Percentiles rank a stretch among this genome's conserved stretches.
These are phyloP conservation scores for Moesziomyces sp. DNA, from an alignment of 1,284 basidiomycete genomes.

Conservation along the genomic window DNA sequence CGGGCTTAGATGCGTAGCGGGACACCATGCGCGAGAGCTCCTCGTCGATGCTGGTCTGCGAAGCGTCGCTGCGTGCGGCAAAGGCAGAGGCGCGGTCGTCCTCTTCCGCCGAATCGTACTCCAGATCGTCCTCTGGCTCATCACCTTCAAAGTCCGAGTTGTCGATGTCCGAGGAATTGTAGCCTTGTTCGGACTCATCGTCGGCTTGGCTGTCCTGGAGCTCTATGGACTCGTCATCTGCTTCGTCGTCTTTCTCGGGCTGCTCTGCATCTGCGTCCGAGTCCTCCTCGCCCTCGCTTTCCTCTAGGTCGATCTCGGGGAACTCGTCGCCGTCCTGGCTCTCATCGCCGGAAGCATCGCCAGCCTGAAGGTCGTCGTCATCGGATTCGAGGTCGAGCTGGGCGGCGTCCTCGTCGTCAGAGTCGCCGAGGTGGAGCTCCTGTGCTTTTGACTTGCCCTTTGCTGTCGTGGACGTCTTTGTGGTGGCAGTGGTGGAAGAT, in stretches of 20 bases:
- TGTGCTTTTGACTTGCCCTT: constrained; percentile 27
- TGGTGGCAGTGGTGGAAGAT: constrained; percentile 4
- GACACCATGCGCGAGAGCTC: constrained; percentile 61
- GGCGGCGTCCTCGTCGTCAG: constrained; percentile 27
- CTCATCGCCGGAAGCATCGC: constrained; percentile 26
- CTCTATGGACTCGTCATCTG: constrained; percentile 48
- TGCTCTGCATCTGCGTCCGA: constrained; percentile 39
- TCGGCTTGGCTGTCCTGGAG: constrained; percentile 32
- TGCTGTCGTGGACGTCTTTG: constrained; percentile 4
- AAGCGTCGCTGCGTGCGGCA: constrained; percentile 42
- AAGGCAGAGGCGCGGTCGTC: constrained; percentile 51
- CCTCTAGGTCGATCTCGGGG: constrained; percentile 70
- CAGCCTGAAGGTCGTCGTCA: constrained; percentile 40
- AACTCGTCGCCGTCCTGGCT: constrained; percentile 68
- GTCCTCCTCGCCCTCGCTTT: constrained; percentile 58
- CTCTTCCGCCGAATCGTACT: constrained; percentile 55
- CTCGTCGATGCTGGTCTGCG: constrained; percentile 49
- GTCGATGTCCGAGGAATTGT: constrained; percentile 43
- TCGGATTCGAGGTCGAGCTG: constrained; percentile 42
- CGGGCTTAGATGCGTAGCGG: constrained; percentile 68
- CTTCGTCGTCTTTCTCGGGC: constrained; percentile 47
- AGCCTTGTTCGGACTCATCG: constrained; percentile 33
- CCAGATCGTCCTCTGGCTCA: constrained; percentile 30
- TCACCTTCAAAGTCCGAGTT: constrained; percentile 30
- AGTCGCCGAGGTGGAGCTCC: constrained; percentile 24